Evolutionary conservation across 805 yeast genomes (phyloP).

Genomic region (Tanozyma kutaoensis): DNA sequence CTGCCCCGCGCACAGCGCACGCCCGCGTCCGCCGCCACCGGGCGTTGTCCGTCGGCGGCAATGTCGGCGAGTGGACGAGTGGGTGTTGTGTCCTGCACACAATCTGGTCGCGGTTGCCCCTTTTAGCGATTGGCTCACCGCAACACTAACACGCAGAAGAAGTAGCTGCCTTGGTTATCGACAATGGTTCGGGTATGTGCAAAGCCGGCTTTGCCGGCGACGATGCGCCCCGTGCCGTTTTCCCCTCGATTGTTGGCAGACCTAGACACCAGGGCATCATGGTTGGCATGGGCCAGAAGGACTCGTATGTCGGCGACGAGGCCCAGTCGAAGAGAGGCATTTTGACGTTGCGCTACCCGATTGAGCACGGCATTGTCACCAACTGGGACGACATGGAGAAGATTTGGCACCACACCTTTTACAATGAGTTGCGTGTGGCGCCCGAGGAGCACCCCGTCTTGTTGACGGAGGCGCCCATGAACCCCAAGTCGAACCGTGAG

Average conservation of each 20-base stretch:
- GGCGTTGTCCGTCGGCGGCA: too few species aligned
- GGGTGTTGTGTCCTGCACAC: too few species aligned
- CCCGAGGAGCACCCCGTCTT: conserved; percentile 99
- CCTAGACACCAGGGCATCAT: conserved; percentile 99
- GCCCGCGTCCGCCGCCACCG: too few species aligned
- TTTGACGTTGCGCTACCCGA: conserved; percentile 95
- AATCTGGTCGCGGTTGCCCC: too few species aligned
- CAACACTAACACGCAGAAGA: conserved; percentile 25
- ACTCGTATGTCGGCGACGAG: conserved; percentile 98
- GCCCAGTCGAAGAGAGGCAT: conserved; percentile 99
- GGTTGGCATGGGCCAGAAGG: conserved; percentile 99
- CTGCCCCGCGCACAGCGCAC: too few species aligned
- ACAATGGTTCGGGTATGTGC: conserved; percentile 99
- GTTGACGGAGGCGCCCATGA: conserved; percentile 99
- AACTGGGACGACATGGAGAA: conserved; percentile 99
- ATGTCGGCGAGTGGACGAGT: too few species aligned
- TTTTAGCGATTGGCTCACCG: too few species aligned
- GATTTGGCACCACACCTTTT: conserved; percentile 99
- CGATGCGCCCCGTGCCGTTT: conserved; percentile 99
- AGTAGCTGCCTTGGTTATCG: conserved; percentile 70
- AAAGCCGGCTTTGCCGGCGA: conserved; percentile 99
- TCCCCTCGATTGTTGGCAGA: conserved; percentile 99
- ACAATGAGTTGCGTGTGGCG: conserved; percentile 99
- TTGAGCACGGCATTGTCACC: conserved; percentile 99
- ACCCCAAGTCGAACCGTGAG: conserved; percentile 99